Evolutionary conservation across 257 asterid genomes (phyloP).

Genomic region (Penstemon eatonii): DNA sequence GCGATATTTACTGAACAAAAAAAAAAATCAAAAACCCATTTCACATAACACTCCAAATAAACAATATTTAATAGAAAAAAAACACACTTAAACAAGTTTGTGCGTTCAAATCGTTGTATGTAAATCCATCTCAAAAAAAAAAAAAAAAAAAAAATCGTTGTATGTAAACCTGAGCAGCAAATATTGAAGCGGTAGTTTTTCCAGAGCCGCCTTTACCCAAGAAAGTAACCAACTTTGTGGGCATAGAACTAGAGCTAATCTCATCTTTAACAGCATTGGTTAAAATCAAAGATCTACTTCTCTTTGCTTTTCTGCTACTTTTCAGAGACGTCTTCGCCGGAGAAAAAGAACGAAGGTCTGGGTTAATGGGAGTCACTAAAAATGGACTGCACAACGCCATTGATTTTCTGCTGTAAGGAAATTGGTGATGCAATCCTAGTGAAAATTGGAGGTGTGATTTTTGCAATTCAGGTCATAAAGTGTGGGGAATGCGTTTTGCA

Average conservation of each 20-base stretch:
- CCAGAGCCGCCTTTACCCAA: conserved; percentile 98
- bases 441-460: neutral
- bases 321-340: no score
- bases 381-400: conserved; percentile 15
- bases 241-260: conserved; percentile 28
- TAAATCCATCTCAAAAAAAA: conserved; percentile 17
- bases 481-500: neutral
- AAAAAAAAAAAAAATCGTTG: neutral
- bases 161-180: conserved; percentile 88
- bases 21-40: neutral
- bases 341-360: neutral
- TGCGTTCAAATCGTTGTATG: neutral
- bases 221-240: conserved; percentile 76
- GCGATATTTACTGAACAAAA: neutral
- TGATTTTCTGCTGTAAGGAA: no score
- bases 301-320: neutral
- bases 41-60: neutral
- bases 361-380: neutral
- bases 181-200: conserved; percentile 81
- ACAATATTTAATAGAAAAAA: neutral
- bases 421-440: no score
- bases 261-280: conserved; percentile 40
- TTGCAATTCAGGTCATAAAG: neutral
- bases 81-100: neutral
- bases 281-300: conserved; percentile 22